Conservation (phyloP, 2,329 filamentous ascomycete genomes). For the Colletotrichum costaricense region DNA sequence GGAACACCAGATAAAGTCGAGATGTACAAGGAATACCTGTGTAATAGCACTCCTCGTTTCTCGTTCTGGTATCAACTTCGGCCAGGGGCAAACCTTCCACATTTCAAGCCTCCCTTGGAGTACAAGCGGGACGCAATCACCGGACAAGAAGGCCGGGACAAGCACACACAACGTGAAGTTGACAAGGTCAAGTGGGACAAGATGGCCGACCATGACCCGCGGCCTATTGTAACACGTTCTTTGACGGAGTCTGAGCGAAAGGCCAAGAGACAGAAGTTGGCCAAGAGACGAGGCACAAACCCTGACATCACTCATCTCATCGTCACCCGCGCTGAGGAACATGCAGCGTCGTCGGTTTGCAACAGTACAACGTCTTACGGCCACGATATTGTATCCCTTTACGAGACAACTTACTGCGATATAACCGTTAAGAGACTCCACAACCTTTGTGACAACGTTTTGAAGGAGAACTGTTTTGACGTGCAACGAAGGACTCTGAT, state of each 20-base stretch:
- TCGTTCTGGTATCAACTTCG: conserved; percentile 35
- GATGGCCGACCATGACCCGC: neutral
- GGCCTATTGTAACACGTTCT: neutral
- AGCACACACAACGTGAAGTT: conserved; percentile 33
- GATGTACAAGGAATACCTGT: conserved; percentile 36
- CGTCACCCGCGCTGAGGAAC: conserved; percentile 38
- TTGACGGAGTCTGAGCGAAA: neutral
- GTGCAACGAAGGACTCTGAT: conserved; percentile 2
- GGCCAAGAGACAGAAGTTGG: neutral
- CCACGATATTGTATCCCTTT: conserved; percentile 45
- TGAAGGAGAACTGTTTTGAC: conserved; percentile 6
- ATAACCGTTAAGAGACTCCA: conserved; percentile 43
- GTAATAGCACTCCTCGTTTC: conserved; percentile 39
- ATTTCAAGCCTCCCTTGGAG: conserved; percentile 41
- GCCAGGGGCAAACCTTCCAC: conserved; percentile 39
- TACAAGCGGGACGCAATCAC: conserved; percentile 35
- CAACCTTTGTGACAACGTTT: conserved; percentile 39
- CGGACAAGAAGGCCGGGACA: conserved; percentile 26
- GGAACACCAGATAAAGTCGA: conserved; percentile 31
- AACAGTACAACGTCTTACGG: conserved; percentile 42
- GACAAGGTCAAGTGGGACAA: conserved; percentile 34
- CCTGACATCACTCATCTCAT: conserved; percentile 34
- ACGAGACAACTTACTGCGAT: conserved; percentile 46
- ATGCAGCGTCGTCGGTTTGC: conserved; percentile 46
- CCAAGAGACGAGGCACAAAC: conserved; percentile 9